A percentile compares a stretch with the other conserved stretches of the same genome.
These are phyloP conservation scores for Prosopis cineraria DNA, from an alignment of 306 rosid species.

Conservation along the genomic window DNA sequence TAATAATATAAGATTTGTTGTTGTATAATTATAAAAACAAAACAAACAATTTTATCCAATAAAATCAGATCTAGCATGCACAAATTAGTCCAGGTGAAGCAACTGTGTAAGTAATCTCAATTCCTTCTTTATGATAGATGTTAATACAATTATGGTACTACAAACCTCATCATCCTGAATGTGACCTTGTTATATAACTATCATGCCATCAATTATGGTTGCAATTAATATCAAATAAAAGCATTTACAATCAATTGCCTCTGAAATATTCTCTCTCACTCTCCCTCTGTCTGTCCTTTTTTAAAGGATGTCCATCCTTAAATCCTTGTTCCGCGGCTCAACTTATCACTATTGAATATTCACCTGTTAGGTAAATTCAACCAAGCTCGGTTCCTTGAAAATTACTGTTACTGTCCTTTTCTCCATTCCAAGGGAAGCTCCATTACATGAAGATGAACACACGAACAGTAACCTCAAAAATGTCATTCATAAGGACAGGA, in stretches of 20 bases:
- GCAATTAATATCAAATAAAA: constrained; percentile 21
- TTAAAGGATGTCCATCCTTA: not conserved
- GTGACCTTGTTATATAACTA: not conserved
- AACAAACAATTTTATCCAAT: not conserved
- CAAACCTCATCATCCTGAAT: not conserved
- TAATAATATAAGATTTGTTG: too few species aligned
- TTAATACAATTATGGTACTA: too few species aligned
- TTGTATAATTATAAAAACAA: not conserved
- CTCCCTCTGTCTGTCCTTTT: too few species aligned
- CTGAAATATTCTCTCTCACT: not conserved
- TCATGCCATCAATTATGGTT: not conserved
- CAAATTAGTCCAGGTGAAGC: not conserved
- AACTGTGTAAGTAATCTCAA: not conserved
- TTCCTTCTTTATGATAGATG: not conserved
- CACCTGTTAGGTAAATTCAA: not conserved
- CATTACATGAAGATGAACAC: constrained; percentile 19
- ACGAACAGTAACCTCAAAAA: not conserved
- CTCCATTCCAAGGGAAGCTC: constrained; percentile 3
- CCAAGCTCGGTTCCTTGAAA: not conserved
- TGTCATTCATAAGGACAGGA: not conserved
- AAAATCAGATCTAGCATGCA: not conserved
- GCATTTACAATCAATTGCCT: constrained; percentile 33
- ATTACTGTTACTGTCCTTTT: not conserved
- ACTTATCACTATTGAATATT: not conserved
- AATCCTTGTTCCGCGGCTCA: not conserved